Evolutionary conservation across 805 yeast species (phyloP).

Genomic region (Kluyveromyces aestuarii): DNA sequence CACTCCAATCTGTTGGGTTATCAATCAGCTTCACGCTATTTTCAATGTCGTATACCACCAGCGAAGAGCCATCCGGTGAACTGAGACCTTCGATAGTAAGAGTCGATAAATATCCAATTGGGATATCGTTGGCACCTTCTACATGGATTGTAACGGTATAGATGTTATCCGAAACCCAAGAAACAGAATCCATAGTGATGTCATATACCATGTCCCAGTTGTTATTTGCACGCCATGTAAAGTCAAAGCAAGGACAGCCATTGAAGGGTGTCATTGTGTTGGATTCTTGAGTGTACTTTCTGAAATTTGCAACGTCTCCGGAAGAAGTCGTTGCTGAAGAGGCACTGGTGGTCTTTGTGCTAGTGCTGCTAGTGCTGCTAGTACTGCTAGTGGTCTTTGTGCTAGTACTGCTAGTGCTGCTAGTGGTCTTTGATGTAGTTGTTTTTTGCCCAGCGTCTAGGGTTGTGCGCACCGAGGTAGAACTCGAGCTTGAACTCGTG

Average conservation of each 20-base stretch:
- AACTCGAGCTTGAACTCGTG: neutral
- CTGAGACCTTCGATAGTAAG: constrained; percentile 9
- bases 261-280: neutral
- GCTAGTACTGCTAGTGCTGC: neutral
- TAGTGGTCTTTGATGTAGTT: neutral
- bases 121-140: constrained; percentile 9
- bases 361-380: too few relatives aligned
- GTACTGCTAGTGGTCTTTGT: neutral
- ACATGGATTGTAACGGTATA: constrained; percentile 15
- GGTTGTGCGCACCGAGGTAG: neutral
- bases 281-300: too few relatives aligned
- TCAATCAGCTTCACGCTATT: constrained; percentile 6
- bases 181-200: constrained; percentile 8
- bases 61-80: constrained; percentile 8
- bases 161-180: constrained; percentile 5
- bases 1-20: constrained; percentile 14
- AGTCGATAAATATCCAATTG: constrained; percentile 8
- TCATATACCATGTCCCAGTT: constrained; percentile 7
- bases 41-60: constrained; percentile 10
- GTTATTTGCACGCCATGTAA: constrained; percentile 4
- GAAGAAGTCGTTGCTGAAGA: too few relatives aligned
- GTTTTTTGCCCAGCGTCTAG: too few relatives aligned
- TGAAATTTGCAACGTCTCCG: too few relatives aligned
- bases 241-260: constrained; percentile 13
- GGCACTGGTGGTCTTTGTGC: too few relatives aligned